Evolutionary conservation across 1,139 yeast genomes (phyloP).

Genomic region (Zygosaccharomyces pseudobailii): DNA sequence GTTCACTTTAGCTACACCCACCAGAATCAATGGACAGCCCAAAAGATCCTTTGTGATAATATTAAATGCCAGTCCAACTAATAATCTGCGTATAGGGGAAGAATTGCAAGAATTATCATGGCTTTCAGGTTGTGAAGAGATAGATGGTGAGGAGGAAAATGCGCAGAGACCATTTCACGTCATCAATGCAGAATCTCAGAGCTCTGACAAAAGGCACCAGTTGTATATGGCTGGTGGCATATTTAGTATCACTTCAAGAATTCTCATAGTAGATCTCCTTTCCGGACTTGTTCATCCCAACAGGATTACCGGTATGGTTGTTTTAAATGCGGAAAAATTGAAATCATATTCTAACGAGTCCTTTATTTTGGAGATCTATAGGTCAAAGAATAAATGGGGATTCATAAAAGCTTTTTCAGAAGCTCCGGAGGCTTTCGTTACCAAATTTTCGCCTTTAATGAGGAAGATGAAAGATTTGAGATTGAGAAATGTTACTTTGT

Average conservation of each 20-base stretch:
- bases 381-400: conserved; percentile 78
- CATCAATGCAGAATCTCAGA: conserved; percentile 51
- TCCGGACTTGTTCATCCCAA: conserved; percentile 63
- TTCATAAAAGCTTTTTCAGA: conserved; percentile 88
- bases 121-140: conserved; percentile 42
- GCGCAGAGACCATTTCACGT: conserved; percentile 40
- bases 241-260: conserved; percentile 70
- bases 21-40: conserved; percentile 35
- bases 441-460: conserved; percentile 73
- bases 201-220: conserved; percentile 56
- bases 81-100: conserved; percentile 53
- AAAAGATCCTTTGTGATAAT: conserved; percentile 64
- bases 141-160: conserved; percentile 17
- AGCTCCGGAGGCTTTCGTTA: conserved; percentile 67
- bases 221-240: conserved; percentile 79
- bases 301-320: conserved; percentile 73
- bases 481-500: conserved; percentile 60
- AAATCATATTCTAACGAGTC: conserved; percentile 76
- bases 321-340: conserved; percentile 74
- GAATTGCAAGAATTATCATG: conserved; percentile 59
- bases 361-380: conserved; percentile 67
- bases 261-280: conserved; percentile 78
- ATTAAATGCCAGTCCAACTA: conserved; percentile 64
- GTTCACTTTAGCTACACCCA: conserved; percentile 63
- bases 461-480: conserved; percentile 60